Base-by-base conservation (phyloP, 192 early-diverging fungal genomes). In the Pilaira anomala region DNA sequence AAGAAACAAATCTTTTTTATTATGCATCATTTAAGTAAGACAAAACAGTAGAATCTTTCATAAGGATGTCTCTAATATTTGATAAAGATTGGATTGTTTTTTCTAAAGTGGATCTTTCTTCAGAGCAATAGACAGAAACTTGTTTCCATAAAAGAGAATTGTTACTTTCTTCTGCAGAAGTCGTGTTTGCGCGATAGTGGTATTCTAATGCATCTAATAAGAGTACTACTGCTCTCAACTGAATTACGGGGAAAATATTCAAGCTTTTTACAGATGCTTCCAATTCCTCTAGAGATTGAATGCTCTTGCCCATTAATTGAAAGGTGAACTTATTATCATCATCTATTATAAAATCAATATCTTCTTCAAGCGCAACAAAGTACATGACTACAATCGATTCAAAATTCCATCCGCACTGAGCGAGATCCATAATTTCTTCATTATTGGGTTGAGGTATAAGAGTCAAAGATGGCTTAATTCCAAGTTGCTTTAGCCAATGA, bases 281-380 rank as follows among this genome's bases (percentile, higher is more conserved):
- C 4, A 68, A 6, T 29, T 54, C 48, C 6, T 53, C 49, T 4
- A 33, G 24, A 9, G 28, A 30, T 0, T 19, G 26, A 6, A 52
- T 19, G 3, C 18, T 25, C 12, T 36, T 26, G 33, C 33, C 16
- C 1, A n/a, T 41, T 1, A 29, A 18, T 40, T 52, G n/a, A 49
- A 59, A 26, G 0, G 42, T 36, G 2, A 36, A 3, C 3, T 2
- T 7, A 24, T 25, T 12, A 24, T 63, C 36, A 24, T 41, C 36
- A 0, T 28, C 22, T 0, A 53, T 41, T 39, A 62, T 41, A 2
- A 79, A 3, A 0, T 64, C 59, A 29, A 76, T 71, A 4, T 79
- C 71, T 41, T 76, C 64, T 28, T 66, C 65, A 33, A 76, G 50
- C 1, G 71, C 57, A 5, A 63, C 25, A 55, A 79, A 28, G 67